Evolutionary conservation across 2,329 filamentous ascomycete species (phyloP).

Genomic region (Coniella vitis): DNA sequence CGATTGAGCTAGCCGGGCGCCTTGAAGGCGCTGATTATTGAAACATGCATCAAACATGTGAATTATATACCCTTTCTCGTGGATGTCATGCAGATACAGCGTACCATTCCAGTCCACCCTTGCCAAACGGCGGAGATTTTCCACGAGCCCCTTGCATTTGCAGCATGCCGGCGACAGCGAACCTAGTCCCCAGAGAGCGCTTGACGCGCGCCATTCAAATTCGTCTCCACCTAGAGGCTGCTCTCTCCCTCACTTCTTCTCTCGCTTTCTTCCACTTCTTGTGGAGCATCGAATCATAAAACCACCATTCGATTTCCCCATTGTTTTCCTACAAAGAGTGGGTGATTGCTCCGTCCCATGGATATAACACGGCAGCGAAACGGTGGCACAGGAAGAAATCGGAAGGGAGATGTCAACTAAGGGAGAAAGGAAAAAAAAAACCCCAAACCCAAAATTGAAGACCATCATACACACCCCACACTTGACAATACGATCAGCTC

Average conservation of each 20-base stretch:
- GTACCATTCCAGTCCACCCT: neutral
- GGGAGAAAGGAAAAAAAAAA: no score
- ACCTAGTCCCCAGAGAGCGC: neutral
- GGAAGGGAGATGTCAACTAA: no score
- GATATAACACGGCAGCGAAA: no score
- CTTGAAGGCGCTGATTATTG: neutral
- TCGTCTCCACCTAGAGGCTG: neutral
- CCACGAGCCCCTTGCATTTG: slow-evolving; percentile 1
- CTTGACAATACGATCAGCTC: no score
- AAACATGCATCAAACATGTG: no score
- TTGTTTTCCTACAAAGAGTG: neutral
- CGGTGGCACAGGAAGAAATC: no score
- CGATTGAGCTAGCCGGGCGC: slow-evolving; percentile 59
- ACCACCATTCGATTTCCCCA: neutral
- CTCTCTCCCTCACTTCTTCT: neutral
- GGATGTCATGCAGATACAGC: no score
- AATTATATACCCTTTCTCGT: no score
- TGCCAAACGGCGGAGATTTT: neutral
- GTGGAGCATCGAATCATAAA: neutral
- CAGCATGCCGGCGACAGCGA: slow-evolving; percentile 3
- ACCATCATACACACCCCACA: no score
- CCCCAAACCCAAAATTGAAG: no score
- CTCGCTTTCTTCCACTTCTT: neutral
- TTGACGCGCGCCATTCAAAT: neutral
- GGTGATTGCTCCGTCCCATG: no score